Evolutionary conservation across 106 monocot genomes (phyloP).

Genomic region (Alisma plantagoaquatica): DNA sequence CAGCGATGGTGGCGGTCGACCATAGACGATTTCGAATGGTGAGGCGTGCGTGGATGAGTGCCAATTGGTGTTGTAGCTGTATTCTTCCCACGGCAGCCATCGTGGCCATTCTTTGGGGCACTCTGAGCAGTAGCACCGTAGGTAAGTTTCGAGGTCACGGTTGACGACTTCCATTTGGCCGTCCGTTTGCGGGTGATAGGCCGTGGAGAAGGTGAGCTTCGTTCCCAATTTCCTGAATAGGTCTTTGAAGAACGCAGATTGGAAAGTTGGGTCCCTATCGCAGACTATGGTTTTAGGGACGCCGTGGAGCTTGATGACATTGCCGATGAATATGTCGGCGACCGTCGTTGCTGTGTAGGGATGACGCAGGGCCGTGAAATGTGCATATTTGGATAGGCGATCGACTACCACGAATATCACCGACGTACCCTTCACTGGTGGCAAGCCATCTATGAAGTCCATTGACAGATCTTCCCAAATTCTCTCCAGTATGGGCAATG

Average conservation of each 20-base stretch:
- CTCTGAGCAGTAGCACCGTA: neutral
- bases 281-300: neutral
- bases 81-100: neutral
- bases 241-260: neutral
- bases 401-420: neutral
- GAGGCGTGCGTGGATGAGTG: neutral
- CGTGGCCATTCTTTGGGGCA: neutral
- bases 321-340: neutral
- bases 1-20: neutral
- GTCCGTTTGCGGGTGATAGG: neutral
- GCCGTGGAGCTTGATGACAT: neutral
- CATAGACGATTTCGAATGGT: neutral
- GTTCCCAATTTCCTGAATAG: neutral
- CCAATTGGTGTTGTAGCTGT: neutral
- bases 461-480: neutral
- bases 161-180: neutral
- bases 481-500: neutral
- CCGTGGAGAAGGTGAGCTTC: neutral
- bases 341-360: neutral
- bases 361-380: neutral
- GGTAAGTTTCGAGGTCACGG: neutral
- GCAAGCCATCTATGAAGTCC: neutral
- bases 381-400: neutral
- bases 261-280: neutral
- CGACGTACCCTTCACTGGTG: neutral